A percentile compares a stretch with the other conserved stretches of the same genome.
phyloP scores from a whole-genome alignment of 768 basidiomycete genomes.

The Calocybe indica region DNA sequence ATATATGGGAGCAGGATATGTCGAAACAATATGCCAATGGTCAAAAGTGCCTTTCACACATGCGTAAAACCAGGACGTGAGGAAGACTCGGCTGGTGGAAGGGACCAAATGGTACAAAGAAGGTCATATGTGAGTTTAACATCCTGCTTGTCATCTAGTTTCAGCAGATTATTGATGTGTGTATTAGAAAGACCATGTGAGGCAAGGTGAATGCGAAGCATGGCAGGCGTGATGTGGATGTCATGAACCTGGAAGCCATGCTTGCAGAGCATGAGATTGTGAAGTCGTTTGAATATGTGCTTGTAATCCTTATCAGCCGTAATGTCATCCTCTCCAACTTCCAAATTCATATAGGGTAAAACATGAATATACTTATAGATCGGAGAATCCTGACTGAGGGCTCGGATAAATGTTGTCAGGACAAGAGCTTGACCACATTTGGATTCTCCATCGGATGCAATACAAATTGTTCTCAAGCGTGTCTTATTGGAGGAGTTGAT shows the following conservation, averaged over 20 bases:
- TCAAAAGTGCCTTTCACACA: constrained; percentile 15
- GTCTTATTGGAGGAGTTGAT: not conserved
- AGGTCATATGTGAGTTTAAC: constrained; percentile 19
- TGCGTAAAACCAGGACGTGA: constrained; percentile 11
- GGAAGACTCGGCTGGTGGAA: constrained; percentile 8
- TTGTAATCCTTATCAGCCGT: constrained; percentile 29
- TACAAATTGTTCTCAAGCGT: not conserved
- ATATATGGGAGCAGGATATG: constrained; percentile 24
- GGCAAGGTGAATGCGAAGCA: constrained; percentile 17
- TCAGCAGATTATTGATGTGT: constrained; percentile 13
- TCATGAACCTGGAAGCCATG: constrained; percentile 16
- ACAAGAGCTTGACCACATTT: constrained; percentile 18
- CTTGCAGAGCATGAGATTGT: constrained; percentile 20
- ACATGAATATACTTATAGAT: constrained; percentile 16
- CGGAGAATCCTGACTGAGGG: constrained; percentile 12
- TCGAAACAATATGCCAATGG: constrained; percentile 13
- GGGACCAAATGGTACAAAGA: constrained; percentile 17
- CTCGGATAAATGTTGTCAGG: constrained; percentile 13
- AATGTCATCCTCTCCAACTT: constrained; percentile 27
- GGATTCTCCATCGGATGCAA: constrained; percentile 9
- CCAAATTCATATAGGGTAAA: constrained; percentile 19
- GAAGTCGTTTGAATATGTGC: constrained; percentile 25
- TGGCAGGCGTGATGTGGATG: constrained; percentile 14
- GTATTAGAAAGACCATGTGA: constrained; percentile 1
- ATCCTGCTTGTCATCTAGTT: constrained; percentile 26